Percentiles rank a stretch among this genome's conserved stretches.
phyloP scores from a whole-genome alignment of 1,139 yeast species.

The Debaryomyces subglobosus region DNA sequence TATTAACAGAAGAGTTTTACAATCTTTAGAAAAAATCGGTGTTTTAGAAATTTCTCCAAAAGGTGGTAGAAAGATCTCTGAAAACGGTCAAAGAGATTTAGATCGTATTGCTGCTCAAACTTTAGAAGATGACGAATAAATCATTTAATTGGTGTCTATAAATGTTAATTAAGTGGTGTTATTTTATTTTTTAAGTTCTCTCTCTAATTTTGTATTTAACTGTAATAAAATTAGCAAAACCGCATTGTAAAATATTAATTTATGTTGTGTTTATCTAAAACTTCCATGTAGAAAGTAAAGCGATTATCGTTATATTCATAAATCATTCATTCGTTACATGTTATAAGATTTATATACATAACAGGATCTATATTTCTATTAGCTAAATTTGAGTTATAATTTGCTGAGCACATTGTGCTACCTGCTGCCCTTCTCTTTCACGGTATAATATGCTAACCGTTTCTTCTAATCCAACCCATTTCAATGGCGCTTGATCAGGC shows the following conservation, averaged over 20 bases:
- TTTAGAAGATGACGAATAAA: constrained; percentile 83
- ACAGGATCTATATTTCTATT: not conserved
- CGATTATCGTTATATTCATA: not conserved
- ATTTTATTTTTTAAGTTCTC: constrained; percentile 11
- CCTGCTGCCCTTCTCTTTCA: constrained; percentile 21
- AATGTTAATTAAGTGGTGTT: constrained; percentile 15
- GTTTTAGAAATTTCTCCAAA: constrained; percentile 94
- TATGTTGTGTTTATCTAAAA: constrained; percentile 5
- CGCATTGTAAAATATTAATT: constrained; percentile 17
- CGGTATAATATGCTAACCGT: constrained; percentile 39
- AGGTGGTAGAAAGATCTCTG: constrained; percentile 99
- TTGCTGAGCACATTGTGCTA: constrained; percentile 17
- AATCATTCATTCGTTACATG: not conserved
- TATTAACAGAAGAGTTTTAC: constrained; percentile 97
- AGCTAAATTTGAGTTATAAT: constrained; percentile 2
- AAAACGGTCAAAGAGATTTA: constrained; percentile 99
- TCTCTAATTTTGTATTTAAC: constrained; percentile 16
- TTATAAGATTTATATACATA: not conserved
- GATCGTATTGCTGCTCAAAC: constrained; percentile 99
- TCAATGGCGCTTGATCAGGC: constrained; percentile 62
- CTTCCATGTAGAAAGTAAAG: not conserved
- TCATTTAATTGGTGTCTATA: constrained; percentile 20
- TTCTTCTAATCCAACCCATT: constrained; percentile 63
- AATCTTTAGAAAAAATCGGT: constrained; percentile 98
- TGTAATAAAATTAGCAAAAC: constrained; percentile 16